Evolutionary conservation across 352 stramenopile genomes (phyloP), one percentile per base, ranked within the genome.

Genomic region (Phytopythium ostracodes): DNA sequence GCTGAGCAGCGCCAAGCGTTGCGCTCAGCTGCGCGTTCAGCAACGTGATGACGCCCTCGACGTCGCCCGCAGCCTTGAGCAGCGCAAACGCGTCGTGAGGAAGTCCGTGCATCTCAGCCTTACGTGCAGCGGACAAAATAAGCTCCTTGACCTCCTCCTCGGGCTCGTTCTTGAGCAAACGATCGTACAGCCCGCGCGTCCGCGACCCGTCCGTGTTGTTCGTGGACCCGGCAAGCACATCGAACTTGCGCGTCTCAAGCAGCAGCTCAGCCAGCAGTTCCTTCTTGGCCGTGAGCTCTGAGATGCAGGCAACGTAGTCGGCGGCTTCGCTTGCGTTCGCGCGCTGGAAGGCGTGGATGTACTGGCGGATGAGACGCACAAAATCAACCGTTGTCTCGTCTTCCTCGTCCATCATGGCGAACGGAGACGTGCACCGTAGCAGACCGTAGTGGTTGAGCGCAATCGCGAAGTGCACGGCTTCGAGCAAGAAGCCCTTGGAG

Each of bases 161-260:
- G 15, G 73, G 64, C 12, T 89, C 79, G 54, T 92, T 75, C 61
- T 83, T 87, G 20, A 93, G 71, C 44, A 92, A 58, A 33, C 87
- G 83, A 42, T 95, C 84, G 47, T 86, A 78, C 25, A 88, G 67
- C 10, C 87, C 87, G 29, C 83, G 82, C 36, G 84, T 90, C n/a
- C 87, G 87, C 59, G 79, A 92, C 27, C 82, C 87, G 49, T 95
- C 84, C 57, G 87, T 84, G 69, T 88, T 88, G 70, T 89, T 91
- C 15, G 83, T 93, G 42, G 87, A 87, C 36, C 87, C 87, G 15
- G 78, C 87, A 14, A 95, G 69, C 20, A 84, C 74, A 47, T 95
- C 82, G 35, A 93, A 93, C 60, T 90, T 87, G 54, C 80, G 76
- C 17, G 87, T 93, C 53, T 95, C 87, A 40, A 95, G 77, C 27